phyloP scores from a whole-genome alignment of 2,329 filamentous ascomycete species.

The Fusarium humuli region DNA sequence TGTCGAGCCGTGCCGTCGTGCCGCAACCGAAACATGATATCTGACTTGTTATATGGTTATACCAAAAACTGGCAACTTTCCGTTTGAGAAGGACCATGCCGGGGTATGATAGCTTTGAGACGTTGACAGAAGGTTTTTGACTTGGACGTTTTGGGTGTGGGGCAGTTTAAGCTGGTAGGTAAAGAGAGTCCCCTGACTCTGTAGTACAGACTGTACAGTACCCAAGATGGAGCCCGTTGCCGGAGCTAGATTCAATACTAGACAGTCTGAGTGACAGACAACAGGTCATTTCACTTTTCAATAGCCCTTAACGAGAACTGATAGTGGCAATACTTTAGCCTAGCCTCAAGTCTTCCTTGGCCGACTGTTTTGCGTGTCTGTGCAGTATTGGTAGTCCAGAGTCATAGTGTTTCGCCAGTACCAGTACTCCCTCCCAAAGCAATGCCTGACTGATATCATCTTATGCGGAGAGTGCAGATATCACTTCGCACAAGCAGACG shows the following conservation, averaged over 20 bases:
- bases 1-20: background rate
- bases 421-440: background rate
- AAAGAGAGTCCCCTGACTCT: background rate
- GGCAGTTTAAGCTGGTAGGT: conserved; percentile 11
- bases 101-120: background rate
- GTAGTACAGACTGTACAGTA: background rate
- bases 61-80: conserved; percentile 4
- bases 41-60: conserved; percentile 1
- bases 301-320: background rate
- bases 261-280: conserved; percentile 3
- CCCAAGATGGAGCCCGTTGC: conserved; percentile 20
- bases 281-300: background rate
- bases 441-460: background rate
- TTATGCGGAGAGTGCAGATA: conserved; percentile 9
- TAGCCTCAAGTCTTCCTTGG: background rate
- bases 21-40: conserved; percentile 11
- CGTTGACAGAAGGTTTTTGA: conserved; percentile 23
- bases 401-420: background rate
- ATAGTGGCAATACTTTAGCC: conserved; percentile 5
- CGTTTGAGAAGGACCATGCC: background rate
- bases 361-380: conserved; percentile 7
- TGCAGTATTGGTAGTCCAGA: conserved; percentile 2
- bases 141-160: conserved; percentile 29
- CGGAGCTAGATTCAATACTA: background rate
- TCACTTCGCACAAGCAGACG: conserved; percentile 14